These are phyloP conservation scores for Colletotrichum nymphaeae DNA, from an alignment of 2,329 filamentous ascomycete genomes.

Conservation along the genomic window DNA sequence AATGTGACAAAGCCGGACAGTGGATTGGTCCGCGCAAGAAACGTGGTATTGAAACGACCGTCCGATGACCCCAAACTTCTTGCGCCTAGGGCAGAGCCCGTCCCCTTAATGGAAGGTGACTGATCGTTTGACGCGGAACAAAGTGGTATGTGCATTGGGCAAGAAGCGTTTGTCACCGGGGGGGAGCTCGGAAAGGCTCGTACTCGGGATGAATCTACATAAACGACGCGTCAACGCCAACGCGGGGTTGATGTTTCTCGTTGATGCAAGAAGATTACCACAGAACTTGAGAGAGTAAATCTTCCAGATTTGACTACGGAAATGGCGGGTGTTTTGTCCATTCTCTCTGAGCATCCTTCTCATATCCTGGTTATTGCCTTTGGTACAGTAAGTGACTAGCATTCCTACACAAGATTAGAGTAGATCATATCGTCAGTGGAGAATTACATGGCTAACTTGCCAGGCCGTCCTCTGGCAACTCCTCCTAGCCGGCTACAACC, in stretches of 20 bases:
- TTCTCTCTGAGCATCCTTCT: not conserved
- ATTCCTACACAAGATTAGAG: not conserved
- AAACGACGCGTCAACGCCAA: not conserved
- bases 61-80: not conserved
- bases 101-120: not conserved
- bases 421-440: too few species aligned
- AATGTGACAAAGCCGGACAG: too few species aligned
- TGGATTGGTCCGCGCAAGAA: not conserved
- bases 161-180: not conserved
- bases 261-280: not conserved
- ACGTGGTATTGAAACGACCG: not conserved
- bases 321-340: not conserved
- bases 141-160: not conserved
- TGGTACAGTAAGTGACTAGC: not conserved
- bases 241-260: not conserved
- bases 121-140: not conserved
- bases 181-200: not conserved
- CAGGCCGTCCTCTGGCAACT: conserved; percentile 24
- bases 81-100: too few species aligned
- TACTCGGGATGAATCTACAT: not conserved
- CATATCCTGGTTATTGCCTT: conserved; percentile 6
- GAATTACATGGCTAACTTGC: not conserved
- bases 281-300: too few species aligned
- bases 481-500: conserved; percentile 41
- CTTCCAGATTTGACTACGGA: not conserved